phyloP scores from a whole-genome alignment of 768 basidiomycete genomes.

The Fomitopsis pulvina region DNA sequence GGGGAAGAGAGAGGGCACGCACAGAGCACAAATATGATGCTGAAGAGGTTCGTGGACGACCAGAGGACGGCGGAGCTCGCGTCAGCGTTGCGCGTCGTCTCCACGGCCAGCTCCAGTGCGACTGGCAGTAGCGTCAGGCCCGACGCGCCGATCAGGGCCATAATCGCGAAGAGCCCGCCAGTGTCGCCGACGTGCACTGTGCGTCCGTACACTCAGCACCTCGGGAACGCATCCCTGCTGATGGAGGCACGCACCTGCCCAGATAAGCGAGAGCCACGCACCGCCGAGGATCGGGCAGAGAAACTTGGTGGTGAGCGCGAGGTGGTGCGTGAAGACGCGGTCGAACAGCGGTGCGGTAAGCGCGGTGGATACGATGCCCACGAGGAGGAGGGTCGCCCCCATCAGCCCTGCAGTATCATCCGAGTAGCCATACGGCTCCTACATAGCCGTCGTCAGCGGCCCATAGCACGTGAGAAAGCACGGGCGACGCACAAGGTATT shows the following conservation, averaged over 20 bases:
- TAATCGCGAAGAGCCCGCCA: conserved; percentile 56
- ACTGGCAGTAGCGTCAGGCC: conserved; percentile 71
- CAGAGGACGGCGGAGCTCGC: conserved; percentile 72
- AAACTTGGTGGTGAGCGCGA: conserved; percentile 53
- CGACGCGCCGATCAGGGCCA: conserved; percentile 59
- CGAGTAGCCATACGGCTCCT: conserved; percentile 73
- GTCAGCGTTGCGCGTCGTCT: conserved; percentile 75
- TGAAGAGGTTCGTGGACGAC: conserved; percentile 66
- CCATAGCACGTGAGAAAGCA: neutral
- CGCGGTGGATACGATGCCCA: conserved; percentile 65
- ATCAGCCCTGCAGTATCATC: conserved; percentile 59
- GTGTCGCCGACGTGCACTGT: conserved; percentile 57
- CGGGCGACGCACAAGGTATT: conserved; percentile 52
- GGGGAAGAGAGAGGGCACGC: conserved; percentile 16
- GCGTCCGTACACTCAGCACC: neutral
- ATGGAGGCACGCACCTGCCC: conserved; percentile 52
- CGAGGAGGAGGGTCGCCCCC: conserved; percentile 60
- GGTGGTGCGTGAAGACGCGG: conserved; percentile 70
- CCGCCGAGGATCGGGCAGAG: conserved; percentile 55
- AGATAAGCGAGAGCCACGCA: conserved; percentile 70
- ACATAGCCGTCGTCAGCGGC: neutral
- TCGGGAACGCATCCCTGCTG: too few relatives aligned
- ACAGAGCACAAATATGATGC: conserved; percentile 61
- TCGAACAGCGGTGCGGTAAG: conserved; percentile 73
- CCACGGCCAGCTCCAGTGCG: conserved; percentile 70